Percentiles rank a stretch among this genome's conserved stretches.
These are phyloP conservation scores for Fusarium sp. DNA, from an alignment of 2,329 filamentous ascomycete genomes.

Conservation along the genomic window DNA sequence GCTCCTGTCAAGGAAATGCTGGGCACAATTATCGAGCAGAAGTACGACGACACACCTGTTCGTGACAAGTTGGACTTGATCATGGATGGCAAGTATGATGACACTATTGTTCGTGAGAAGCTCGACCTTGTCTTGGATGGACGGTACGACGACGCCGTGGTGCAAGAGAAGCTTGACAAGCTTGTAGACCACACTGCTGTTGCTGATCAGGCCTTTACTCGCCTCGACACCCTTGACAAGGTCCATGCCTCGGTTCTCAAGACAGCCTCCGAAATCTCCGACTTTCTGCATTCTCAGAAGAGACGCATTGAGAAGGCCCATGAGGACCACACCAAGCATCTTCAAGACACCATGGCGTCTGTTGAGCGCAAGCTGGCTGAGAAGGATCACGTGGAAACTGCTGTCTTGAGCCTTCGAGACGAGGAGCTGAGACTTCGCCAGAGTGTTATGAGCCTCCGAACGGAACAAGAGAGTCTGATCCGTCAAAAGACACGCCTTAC, in stretches of 20 bases:
- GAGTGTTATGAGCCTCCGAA: constrained; percentile 68
- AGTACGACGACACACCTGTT: constrained; percentile 49
- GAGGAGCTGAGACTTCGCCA: constrained; percentile 67
- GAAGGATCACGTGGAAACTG: constrained; percentile 70
- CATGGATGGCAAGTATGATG: constrained; percentile 49
- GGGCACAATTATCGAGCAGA: constrained; percentile 38
- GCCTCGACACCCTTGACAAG: constrained; percentile 85
- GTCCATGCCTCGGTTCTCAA: constrained; percentile 89
- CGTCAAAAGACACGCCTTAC: constrained; percentile 83
- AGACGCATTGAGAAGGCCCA: constrained; percentile 80
- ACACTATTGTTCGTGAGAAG: constrained; percentile 49
- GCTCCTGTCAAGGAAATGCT: constrained; percentile 47
- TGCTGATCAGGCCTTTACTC: constrained; percentile 76
- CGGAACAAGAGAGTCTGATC: constrained; percentile 79
- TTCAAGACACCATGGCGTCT: constrained; percentile 83
- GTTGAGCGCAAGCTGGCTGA: constrained; percentile 80
- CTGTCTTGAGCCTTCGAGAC: constrained; percentile 62
- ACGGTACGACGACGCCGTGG: constrained; percentile 63
- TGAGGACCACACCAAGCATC: constrained; percentile 80
- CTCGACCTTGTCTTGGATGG: constrained; percentile 45
- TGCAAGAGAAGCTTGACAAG: constrained; percentile 56
- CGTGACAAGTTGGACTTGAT: constrained; percentile 58
- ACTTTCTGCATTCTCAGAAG: constrained; percentile 82
- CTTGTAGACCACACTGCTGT: constrained; percentile 73
- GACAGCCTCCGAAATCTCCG: constrained; percentile 85